Evolutionary conservation across 2,329 filamentous ascomycete genomes (phyloP).

Genomic region (Nemania sp.): DNA sequence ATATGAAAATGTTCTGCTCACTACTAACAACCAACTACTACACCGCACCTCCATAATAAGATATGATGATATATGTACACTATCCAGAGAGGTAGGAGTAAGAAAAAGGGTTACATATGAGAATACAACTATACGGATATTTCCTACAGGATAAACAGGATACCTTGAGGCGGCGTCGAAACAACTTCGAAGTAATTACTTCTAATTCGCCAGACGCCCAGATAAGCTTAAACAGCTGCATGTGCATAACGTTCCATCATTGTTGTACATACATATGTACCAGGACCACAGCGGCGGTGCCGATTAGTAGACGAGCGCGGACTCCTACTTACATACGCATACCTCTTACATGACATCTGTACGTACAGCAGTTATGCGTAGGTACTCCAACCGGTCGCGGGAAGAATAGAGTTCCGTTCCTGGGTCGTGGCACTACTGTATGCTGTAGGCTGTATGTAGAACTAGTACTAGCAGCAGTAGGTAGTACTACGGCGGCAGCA

Average conservation of each 20-base stretch:
- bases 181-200: constrained; percentile 6
- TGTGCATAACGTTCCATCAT: constrained; percentile 23
- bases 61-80: no score
- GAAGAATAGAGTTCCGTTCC: constrained; percentile 24
- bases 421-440: not conserved
- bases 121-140: not conserved
- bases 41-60: not conserved
- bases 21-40: not conserved
- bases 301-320: constrained; percentile 11
- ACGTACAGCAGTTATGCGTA: no score
- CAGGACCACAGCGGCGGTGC: constrained; percentile 25
- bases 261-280: constrained; percentile 4
- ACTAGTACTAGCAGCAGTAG: no score
- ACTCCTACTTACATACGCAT: not conserved
- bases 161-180: constrained; percentile 10
- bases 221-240: constrained; percentile 29
- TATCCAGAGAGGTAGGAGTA: not conserved
- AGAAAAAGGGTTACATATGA: not conserved
- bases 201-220: constrained; percentile 12
- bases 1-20: not conserved
- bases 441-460: no score
- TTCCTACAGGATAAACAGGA: constrained; percentile 8
- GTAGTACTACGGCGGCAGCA: no score
- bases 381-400: constrained; percentile 18
- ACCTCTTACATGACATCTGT: not conserved